Conservation (phyloP, 1,284 basidiomycete species). For the Boletus mariae region DNA sequence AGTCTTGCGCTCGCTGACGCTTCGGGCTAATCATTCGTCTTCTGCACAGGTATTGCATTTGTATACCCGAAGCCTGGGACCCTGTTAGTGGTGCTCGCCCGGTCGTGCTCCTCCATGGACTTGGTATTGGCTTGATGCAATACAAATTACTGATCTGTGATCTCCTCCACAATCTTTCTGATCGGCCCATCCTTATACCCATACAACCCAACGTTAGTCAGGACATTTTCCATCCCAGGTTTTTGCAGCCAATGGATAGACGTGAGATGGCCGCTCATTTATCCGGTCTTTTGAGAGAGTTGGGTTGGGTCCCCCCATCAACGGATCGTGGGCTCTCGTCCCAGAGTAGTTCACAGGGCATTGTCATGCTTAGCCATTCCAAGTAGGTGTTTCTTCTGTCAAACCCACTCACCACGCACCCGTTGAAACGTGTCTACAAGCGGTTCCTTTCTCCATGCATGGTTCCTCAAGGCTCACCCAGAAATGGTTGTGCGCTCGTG, state of each 20-base stretch:
- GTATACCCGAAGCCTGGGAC: slow-evolving; percentile 66
- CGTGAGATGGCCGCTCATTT: slow-evolving; percentile 59
- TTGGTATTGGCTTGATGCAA: slow-evolving; percentile 77
- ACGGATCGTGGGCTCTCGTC: slow-evolving; percentile 15
- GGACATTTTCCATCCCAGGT: slow-evolving; percentile 72
- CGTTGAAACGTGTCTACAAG: slow-evolving; percentile 34
- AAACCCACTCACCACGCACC: neutral
- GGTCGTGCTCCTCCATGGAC: slow-evolving; percentile 81
- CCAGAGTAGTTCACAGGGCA: slow-evolving; percentile 36
- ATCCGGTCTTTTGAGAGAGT: slow-evolving; percentile 52
- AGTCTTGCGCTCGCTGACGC: slow-evolving; percentile 23
- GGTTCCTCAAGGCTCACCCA: slow-evolving; percentile 80
- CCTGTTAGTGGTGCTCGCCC: slow-evolving; percentile 55
- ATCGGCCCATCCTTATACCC: slow-evolving; percentile 75
- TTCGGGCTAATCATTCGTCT: neutral
- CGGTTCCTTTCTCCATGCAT: slow-evolving; percentile 75
- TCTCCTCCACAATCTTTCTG: slow-evolving; percentile 51
- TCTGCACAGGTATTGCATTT: slow-evolving; percentile 63
- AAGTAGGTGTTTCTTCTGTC: slow-evolving; percentile 51
- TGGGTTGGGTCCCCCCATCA: slow-evolving; percentile 59
- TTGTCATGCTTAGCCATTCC: slow-evolving; percentile 83
- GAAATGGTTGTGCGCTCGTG: slow-evolving; percentile 69
- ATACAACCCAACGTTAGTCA: slow-evolving; percentile 86
- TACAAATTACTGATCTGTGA: slow-evolving; percentile 52
- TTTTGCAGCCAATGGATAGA: slow-evolving; percentile 66